These are phyloP conservation scores for Solanum peruvianum DNA, from an alignment of 257 asterid genomes.

Conservation along the genomic window DNA sequence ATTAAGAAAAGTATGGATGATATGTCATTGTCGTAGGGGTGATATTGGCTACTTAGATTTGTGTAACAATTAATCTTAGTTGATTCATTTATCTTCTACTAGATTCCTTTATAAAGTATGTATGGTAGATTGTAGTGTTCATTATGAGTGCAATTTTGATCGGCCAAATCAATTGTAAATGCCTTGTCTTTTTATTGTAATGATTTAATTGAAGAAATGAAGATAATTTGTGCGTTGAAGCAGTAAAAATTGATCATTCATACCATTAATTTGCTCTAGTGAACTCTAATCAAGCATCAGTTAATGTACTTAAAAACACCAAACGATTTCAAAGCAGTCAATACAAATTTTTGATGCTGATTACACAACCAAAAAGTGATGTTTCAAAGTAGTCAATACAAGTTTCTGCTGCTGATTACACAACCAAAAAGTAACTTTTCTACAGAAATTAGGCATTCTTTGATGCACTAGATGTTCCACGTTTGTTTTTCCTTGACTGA, in stretches of 20 bases:
- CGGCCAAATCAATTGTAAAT: background rate
- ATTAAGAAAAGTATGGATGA: background rate
- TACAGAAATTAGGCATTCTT: too few relatives aligned
- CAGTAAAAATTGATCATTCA: background rate
- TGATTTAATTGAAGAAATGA: background rate
- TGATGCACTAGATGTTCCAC: too few relatives aligned
- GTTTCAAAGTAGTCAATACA: too few relatives aligned
- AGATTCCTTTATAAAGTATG: background rate
- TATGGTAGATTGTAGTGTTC: background rate
- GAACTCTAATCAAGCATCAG: background rate
- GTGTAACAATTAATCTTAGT: background rate
- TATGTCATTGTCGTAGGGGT: background rate
- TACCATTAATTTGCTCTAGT: background rate
- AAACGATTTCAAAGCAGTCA: too few relatives aligned
- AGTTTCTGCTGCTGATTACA: too few relatives aligned
- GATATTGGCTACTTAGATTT: background rate
- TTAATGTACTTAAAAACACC: too few relatives aligned
- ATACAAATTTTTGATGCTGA: too few relatives aligned
- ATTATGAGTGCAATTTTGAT: too few relatives aligned
- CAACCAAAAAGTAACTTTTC: too few relatives aligned
- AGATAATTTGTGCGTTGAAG: background rate
- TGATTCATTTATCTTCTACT: background rate
- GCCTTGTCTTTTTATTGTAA: too few relatives aligned
- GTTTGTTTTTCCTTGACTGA: too few relatives aligned
- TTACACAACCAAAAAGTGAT: too few relatives aligned